phyloP scores from a whole-genome alignment of 2,329 filamentous ascomycete genomes.

The Exophiala sp. region DNA sequence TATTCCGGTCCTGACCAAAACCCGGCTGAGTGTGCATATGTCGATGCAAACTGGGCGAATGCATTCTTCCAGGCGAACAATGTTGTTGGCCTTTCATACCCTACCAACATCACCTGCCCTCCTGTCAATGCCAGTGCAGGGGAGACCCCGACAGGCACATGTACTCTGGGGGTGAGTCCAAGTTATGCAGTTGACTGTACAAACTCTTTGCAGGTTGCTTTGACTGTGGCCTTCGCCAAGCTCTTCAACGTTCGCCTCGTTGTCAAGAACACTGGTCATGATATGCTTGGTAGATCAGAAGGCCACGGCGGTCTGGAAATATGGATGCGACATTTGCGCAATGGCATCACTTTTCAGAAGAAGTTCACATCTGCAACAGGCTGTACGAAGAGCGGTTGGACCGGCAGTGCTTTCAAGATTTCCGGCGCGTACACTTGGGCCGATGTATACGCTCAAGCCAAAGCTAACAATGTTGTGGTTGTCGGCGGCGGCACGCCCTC shows the following conservation, averaged over 20 bases:
- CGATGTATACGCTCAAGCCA: conserved; percentile 32
- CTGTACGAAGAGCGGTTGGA: conserved; percentile 32
- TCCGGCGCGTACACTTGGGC: conserved; percentile 33
- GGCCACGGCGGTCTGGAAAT: conserved; percentile 32
- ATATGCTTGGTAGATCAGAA: conserved; percentile 28
- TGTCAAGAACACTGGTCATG: conserved; percentile 29
- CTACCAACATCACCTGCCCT: conserved; percentile 30
- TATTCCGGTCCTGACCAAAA: conserved; percentile 32
- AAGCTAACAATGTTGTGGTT: conserved; percentile 29
- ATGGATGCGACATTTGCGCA: conserved; percentile 31
- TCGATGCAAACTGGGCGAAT: conserved; percentile 29
- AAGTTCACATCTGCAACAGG: conserved; percentile 24
- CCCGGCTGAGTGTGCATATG: conserved; percentile 27
- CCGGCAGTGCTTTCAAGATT: conserved; percentile 31
- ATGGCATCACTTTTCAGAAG: conserved; percentile 31
- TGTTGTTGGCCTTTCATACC: conserved; percentile 31
- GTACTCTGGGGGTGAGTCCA: conserved; percentile 30
- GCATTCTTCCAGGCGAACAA: conserved; percentile 29
- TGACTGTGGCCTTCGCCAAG: conserved; percentile 19
- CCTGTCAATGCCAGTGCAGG: conserved; percentile 28
- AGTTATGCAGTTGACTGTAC: conserved; percentile 29
- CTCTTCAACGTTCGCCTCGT: conserved; percentile 28
- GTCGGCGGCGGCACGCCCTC: conserved; percentile 31
- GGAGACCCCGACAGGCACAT: conserved; percentile 23
- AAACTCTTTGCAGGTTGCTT: conserved; percentile 2